A percentile compares a stretch with the other conserved stretches of the same genome.
phyloP scores from a whole-genome alignment of 805 yeast genomes.

The Ogataea methanolica region DNA sequence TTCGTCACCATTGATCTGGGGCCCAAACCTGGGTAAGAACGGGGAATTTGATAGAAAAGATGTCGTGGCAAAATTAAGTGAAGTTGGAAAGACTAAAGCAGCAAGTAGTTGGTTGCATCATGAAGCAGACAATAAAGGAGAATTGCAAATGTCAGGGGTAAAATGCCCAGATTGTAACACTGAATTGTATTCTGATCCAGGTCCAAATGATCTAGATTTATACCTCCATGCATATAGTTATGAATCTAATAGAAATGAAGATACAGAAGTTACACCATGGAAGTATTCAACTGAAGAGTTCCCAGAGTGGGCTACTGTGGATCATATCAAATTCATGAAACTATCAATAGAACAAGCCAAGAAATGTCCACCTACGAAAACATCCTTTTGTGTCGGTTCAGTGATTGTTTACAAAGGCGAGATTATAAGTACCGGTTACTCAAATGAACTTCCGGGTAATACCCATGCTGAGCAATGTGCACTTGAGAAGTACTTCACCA shows the following conservation, averaged over 20 bases:
- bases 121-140: constrained; percentile 48
- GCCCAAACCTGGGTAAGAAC: constrained; percentile 60
- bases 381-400: constrained; percentile 95
- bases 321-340: constrained; percentile 61
- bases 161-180: constrained; percentile 62
- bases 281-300: constrained; percentile 58
- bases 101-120: constrained; percentile 69
- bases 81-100: constrained; percentile 64
- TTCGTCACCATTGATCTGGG: constrained; percentile 80
- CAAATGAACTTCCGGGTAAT: constrained; percentile 89
- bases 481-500: constrained; percentile 59
- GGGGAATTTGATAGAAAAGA: constrained; percentile 41
- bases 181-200: constrained; percentile 81
- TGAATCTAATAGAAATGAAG: constrained; percentile 36
- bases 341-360: constrained; percentile 73
- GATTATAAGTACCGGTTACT: constrained; percentile 76
- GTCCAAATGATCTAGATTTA: constrained; percentile 76
- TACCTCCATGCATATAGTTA: constrained; percentile 92
- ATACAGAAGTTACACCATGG: constrained; percentile 44
- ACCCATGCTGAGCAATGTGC: constrained; percentile 99
- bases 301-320: constrained; percentile 78
- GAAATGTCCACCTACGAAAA: constrained; percentile 73
- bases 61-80: constrained; percentile 47
- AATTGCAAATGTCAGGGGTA: constrained; percentile 48
- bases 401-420: constrained; percentile 63